Base-by-base conservation (phyloP, 1,139 yeast species). In the Magnusiomyces fungicola region DNA sequence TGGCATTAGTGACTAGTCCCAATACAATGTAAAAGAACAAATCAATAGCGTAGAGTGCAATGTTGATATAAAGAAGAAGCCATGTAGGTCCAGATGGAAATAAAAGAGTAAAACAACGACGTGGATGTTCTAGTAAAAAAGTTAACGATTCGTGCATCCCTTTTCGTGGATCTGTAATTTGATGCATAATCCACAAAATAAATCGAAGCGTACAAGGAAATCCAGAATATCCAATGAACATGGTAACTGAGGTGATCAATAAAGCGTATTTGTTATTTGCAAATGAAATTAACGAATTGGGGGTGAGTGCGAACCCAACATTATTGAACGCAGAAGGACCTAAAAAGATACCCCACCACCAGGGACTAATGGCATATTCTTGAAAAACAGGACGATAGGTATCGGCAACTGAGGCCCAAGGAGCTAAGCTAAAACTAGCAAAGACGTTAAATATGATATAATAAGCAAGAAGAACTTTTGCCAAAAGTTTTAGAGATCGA, bases 291-390 rank as follows among this genome's bases (percentile, higher is more conserved):
- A 90, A 80, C 1, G 96, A 86, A 58, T 87, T 77, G 0, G 92
- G 80, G 0, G 94, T 85, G 48, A 89, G 67, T 0, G 96, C 82
- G 44, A 78, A 71, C 0, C 98, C 98, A 56, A 87, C 72, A 68
- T 92, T 95, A 61, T 84, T 83, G 63, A 90, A 90, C 0, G 86
- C 69, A 14, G 95, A 81, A 63, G 78, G 79, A 0, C 86, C 76
- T 0, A 94, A 81, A 68, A 88, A 90, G 54, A 87, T 78, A 0
- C 86, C 95, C 96, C 97, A 90, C 97, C 97, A 89, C 0, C 83
- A 73, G 0, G 92, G 85, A 0, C 80, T 68, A 23, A 88, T 68
- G 9, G 71, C 58, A 0, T 62, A 60, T 0, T 58, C 68, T 47
- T 74, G 63, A 24, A 87, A 68, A 7, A 71, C 58, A 0, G 61